Conservation (phyloP, 2,329 filamentous ascomycete genomes). For the Daldinia sp. region DNA sequence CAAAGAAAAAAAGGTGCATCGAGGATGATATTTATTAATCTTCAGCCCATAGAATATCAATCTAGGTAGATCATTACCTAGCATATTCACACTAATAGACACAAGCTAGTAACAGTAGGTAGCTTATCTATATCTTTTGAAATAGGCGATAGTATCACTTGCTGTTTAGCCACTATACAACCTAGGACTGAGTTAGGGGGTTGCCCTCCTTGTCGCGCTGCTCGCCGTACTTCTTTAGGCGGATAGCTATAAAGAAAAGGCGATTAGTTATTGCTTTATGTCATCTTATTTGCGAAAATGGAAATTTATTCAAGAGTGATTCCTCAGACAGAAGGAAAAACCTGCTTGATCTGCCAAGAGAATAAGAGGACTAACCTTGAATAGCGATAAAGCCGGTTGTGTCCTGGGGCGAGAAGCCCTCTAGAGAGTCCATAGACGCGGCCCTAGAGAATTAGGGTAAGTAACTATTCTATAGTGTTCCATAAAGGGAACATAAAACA, state of each 20-base stretch:
- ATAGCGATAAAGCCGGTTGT: conserved; percentile 72
- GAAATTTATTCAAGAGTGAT: background rate
- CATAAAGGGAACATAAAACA: background rate
- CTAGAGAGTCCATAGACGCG: conserved; percentile 64
- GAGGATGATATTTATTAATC: background rate
- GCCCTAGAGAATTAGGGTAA: conserved; percentile 45
- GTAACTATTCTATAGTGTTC: background rate
- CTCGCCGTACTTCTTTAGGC: conserved; percentile 64
- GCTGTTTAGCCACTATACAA: background rate
- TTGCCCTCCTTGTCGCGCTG: background rate
- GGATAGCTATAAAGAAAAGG: conserved; percentile 60
- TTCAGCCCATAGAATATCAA: background rate
- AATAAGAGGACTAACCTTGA: conserved; percentile 55
- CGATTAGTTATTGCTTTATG: background rate
- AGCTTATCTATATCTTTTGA: conserved; percentile 1
- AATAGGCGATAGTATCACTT: background rate
- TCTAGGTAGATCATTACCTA: background rate
- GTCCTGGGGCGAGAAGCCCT: conserved; percentile 57
- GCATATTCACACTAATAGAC: background rate
- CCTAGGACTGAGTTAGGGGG: conserved; percentile 7
- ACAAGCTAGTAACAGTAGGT: background rate
- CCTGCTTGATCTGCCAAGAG: background rate
- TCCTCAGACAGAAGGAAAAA: background rate
- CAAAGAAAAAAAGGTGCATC: background rate
- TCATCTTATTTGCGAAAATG: background rate